Conservation (phyloP, 192 early-diverging fungal genomes). For the Pilobolus umbonatus region DNA sequence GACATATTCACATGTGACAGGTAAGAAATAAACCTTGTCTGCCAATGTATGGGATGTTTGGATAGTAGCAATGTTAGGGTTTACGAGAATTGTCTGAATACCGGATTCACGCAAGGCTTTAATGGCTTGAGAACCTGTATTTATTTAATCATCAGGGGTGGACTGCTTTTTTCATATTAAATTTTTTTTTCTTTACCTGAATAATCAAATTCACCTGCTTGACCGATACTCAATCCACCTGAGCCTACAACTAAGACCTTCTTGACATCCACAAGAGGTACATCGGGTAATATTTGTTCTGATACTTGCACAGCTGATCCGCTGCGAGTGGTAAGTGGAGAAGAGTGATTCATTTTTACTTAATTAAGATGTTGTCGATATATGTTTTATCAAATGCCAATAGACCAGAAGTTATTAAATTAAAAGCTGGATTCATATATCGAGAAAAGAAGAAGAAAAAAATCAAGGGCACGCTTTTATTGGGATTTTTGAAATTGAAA, state of each 20-base stretch:
- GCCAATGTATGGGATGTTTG: conserved; percentile 94
- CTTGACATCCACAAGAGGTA: conserved; percentile 59
- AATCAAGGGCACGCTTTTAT: too few relatives aligned
- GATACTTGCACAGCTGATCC: conserved; percentile 36
- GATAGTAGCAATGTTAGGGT: conserved; percentile 99
- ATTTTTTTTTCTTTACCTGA: conserved; percentile 79
- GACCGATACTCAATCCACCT: conserved; percentile 93
- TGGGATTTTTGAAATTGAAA: too few relatives aligned
- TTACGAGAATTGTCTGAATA: conserved; percentile 93
- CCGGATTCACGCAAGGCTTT: conserved; percentile 92
- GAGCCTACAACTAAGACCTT: conserved; percentile 94
- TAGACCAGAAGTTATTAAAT: conserved; percentile 35
- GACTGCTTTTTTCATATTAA: too few relatives aligned
- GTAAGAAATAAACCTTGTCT: conserved; percentile 93
- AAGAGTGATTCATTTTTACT: conserved; percentile 22
- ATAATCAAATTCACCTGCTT: conserved; percentile 99
- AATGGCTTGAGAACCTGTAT: conserved; percentile 88
- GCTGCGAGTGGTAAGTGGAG: conserved; percentile 13
- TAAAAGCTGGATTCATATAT: conserved; percentile 31
- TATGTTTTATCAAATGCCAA: conserved; percentile 31
- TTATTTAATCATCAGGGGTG: too few relatives aligned
- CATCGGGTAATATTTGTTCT: conserved; percentile 42
- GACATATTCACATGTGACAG: conserved; percentile 89
- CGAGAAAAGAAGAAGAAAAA: conserved; percentile 11
- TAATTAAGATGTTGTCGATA: conserved; percentile 34